Evolutionary conservation across 257 asterid genomes (phyloP).

Genomic region (Gentiana straminea): DNA sequence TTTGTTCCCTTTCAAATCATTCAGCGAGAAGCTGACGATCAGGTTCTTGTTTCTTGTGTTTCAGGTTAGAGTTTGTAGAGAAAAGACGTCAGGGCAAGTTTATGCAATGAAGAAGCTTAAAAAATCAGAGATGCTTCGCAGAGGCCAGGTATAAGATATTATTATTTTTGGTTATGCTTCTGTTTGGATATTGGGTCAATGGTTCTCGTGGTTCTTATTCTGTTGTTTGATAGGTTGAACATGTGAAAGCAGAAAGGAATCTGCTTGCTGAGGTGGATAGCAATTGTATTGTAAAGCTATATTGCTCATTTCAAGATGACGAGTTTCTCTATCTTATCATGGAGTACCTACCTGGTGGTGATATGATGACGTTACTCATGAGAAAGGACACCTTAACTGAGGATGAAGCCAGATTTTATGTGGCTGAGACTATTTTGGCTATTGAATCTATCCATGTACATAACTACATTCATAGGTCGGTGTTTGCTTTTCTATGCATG

Average conservation of each 20-base stretch:
- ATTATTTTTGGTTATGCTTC: slow-evolving; percentile 15
- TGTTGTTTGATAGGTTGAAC: slow-evolving; percentile 63
- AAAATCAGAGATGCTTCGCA: slow-evolving; percentile 98
- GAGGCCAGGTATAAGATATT: slow-evolving; percentile 80
- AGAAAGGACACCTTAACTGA: slow-evolving; percentile 78
- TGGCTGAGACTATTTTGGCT: slow-evolving; percentile 87
- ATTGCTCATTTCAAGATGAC: slow-evolving; percentile 89
- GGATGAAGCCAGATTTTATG: slow-evolving; percentile 80
- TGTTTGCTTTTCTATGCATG: slow-evolving; percentile 16
- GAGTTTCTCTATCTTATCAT: slow-evolving; percentile 82
- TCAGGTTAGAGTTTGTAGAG: slow-evolving; percentile 95
- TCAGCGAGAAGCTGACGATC: not conserved
- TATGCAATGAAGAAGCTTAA: slow-evolving; percentile 98
- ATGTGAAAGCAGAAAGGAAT: slow-evolving; percentile 94
- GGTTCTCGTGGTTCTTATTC: slow-evolving; percentile 19
- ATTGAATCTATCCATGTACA: slow-evolving; percentile 86
- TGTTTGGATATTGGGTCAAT: not conserved
- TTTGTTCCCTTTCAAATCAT: not conserved
- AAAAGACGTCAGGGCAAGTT: slow-evolving; percentile 73
- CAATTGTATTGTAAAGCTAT: slow-evolving; percentile 85
- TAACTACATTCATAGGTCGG: slow-evolving; percentile 80
- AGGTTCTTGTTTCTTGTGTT: slow-evolving; percentile 9
- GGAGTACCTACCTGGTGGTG: slow-evolving; percentile 98
- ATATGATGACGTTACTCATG: slow-evolving; percentile 92
- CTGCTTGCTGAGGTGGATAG: slow-evolving; percentile 96